Percentiles rank a stretch among this genome's conserved stretches.
phyloP scores from a whole-genome alignment of 2,329 filamentous ascomycete species.

The Aspergillus spinulosporus region DNA sequence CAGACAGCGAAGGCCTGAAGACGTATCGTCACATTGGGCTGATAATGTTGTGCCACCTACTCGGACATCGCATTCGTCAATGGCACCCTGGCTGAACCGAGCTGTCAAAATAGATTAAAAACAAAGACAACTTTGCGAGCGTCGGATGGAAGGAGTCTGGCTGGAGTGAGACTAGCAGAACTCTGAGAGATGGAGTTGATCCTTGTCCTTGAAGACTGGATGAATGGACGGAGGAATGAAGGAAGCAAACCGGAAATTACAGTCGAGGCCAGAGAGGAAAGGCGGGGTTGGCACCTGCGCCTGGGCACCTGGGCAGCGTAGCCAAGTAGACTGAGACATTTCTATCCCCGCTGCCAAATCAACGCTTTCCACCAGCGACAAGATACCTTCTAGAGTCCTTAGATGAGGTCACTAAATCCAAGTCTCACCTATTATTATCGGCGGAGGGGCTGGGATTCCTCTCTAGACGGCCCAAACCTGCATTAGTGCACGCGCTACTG shows the following conservation, averaged over 20 bases:
- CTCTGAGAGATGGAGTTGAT: background rate
- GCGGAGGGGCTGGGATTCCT: background rate
- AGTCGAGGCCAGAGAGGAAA: background rate
- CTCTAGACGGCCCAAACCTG: background rate
- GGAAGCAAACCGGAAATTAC: background rate
- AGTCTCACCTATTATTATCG: conserved; percentile 12
- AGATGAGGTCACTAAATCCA: conserved; percentile 3
- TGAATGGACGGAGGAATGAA: background rate
- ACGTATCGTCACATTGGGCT: conserved; percentile 8
- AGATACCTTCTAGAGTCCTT: conserved; percentile 2
- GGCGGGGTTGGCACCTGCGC: background rate
- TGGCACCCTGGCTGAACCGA: background rate
- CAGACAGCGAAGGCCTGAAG: background rate
- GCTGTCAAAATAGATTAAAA: conserved; percentile 10
- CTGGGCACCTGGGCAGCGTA: too few relatives aligned
- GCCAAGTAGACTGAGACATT: background rate
- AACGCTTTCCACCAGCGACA: background rate
- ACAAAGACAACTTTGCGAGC: background rate
- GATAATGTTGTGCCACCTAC: conserved; percentile 1
- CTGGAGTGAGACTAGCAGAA: background rate
- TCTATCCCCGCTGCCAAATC: conserved; percentile 5
- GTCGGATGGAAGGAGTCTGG: background rate
- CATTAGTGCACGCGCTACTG: background rate
- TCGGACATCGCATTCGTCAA: background rate
- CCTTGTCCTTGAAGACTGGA: background rate